A percentile compares a stretch with the other conserved stretches of the same genome.
Conservation (phyloP, 176 grass and related monocot species). For the Tillandsia leiboldiana region DNA sequence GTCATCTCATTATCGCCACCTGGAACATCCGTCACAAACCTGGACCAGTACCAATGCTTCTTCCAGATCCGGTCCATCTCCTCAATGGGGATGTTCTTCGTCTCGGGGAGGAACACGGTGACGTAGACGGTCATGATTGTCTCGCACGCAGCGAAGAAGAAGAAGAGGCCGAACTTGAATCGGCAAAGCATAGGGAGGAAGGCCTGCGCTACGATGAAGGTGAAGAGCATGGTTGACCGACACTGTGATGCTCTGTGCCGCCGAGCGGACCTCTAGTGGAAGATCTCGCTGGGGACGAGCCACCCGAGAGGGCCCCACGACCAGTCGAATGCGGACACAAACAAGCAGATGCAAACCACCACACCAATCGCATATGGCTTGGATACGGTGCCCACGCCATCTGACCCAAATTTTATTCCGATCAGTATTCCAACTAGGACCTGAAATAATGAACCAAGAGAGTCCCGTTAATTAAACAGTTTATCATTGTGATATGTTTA, state of each 20-base stretch:
- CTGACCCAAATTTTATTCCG: not conserved
- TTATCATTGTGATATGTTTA: no score
- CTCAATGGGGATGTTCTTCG: not conserved
- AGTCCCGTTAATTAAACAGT: no score
- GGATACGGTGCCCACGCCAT: not conserved
- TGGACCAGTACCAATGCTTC: not conserved
- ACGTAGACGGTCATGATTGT: not conserved
- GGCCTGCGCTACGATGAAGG: not conserved
- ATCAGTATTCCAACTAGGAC: not conserved
- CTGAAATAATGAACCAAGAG: not conserved
- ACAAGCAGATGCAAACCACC: not conserved
- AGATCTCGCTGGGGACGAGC: constrained; percentile 3
- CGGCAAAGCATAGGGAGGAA: not conserved
- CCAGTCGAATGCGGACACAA: not conserved
- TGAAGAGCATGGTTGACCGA: constrained; percentile 3
- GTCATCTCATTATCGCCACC: not conserved
- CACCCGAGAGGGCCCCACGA: not conserved
- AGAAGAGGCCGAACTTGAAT: not conserved
- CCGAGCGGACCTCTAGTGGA: not conserved
- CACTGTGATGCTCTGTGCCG: not conserved
- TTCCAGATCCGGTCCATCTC: not conserved
- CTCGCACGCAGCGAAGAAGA: not conserved
- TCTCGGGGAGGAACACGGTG: not conserved
- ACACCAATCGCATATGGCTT: not conserved
- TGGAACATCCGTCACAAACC: not conserved